phyloP scores from a whole-genome alignment of 305 asterid genomes.

The Fraxinus ornus region DNA sequence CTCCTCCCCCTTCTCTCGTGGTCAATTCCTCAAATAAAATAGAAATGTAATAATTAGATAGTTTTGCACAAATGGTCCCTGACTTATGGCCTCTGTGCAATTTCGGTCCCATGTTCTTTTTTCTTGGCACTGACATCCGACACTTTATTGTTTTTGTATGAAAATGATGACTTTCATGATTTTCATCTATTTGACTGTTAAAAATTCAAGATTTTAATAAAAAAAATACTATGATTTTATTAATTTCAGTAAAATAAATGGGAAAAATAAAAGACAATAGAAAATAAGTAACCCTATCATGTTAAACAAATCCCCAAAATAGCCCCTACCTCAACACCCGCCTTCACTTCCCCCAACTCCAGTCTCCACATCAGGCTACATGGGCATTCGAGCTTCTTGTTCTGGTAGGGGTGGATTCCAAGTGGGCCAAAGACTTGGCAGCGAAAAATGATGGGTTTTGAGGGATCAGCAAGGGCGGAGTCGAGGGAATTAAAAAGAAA shows the following conservation, averaged over 20 bases:
- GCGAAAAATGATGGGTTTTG: background rate
- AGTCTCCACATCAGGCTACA: background rate
- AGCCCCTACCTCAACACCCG: background rate
- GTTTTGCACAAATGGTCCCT: background rate
- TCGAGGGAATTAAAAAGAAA: background rate
- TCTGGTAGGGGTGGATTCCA: background rate
- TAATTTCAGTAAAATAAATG: background rate
- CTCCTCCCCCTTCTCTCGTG: background rate
- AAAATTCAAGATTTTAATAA: too few species aligned
- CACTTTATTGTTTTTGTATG: background rate
- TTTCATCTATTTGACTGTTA: background rate
- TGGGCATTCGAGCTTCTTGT: background rate
- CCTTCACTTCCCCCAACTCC: background rate
- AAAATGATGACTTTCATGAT: background rate
- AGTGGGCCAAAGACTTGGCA: background rate
- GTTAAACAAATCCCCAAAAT: background rate
- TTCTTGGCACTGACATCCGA: background rate
- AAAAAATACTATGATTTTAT: background rate
- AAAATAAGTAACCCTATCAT: background rate
- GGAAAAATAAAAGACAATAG: background rate
- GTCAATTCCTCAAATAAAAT: background rate
- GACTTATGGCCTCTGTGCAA: background rate
- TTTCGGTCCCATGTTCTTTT: background rate
- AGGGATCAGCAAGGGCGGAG: background rate
- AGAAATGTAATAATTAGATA: background rate